These are phyloP conservation scores for Chlorella sorokiniana DNA, from an alignment of 139 green algal genomes.

Conservation along the genomic window DNA sequence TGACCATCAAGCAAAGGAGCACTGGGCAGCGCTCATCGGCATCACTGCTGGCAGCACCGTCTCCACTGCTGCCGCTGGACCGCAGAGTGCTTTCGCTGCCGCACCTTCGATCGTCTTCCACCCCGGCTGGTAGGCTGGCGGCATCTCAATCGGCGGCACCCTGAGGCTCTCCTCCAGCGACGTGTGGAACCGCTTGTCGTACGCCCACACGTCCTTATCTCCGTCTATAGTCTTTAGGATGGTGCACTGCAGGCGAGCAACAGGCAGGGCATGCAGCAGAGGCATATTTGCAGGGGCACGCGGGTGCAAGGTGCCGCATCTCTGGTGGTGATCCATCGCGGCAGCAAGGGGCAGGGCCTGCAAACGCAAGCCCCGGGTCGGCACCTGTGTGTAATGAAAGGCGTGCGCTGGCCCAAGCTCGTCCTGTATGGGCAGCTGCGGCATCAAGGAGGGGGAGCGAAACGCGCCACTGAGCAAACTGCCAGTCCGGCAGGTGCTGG, in stretches of 20 bases:
- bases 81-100: neutral
- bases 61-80: neutral
- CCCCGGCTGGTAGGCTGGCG: slow-evolving; percentile 30
- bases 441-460: slow-evolving; percentile 52
- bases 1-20: neutral
- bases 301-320: neutral
- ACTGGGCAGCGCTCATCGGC: no score
- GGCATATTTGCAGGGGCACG: neutral
- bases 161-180: slow-evolving; percentile 46
- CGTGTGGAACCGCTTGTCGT: slow-evolving; percentile 77
- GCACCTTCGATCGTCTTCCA: neutral
- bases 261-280: neutral
- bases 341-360: neutral
- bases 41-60: no score
- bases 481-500: neutral
- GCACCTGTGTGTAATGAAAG: slow-evolving; percentile 88
- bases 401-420: slow-evolving; percentile 69
- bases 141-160: slow-evolving; percentile 63
- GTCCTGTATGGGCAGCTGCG: slow-evolving; percentile 85
- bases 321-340: neutral
- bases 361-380: neutral
- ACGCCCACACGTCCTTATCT: slow-evolving; percentile 76
- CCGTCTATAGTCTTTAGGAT: slow-evolving; percentile 53
- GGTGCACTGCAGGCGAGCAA: slow-evolving; percentile 28
- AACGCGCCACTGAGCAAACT: neutral